Conservation (phyloP, 2,329 filamentous ascomycete species). For the Phyllosticta capitalensis region DNA sequence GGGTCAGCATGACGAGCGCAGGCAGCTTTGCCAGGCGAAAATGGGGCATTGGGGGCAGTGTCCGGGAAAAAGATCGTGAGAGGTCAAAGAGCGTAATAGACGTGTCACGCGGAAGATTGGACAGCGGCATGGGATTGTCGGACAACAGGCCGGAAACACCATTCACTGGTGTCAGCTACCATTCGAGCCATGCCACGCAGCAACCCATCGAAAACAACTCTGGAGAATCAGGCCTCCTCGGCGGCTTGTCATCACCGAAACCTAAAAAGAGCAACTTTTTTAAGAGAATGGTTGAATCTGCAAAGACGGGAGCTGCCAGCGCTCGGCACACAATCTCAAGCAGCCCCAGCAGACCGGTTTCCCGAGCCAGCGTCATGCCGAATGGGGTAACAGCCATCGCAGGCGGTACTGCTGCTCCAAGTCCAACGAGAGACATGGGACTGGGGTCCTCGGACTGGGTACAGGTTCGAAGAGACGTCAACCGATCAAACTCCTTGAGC, state of each 20-base stretch:
- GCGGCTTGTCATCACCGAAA: conserved; percentile 69
- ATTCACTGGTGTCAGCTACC: conserved; percentile 74
- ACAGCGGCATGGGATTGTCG: conserved; percentile 27
- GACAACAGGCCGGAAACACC: conserved; percentile 42
- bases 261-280: conserved; percentile 79
- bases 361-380: conserved; percentile 29
- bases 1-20: conserved; percentile 88
- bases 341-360: conserved; percentile 32
- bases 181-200: conserved; percentile 69
- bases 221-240: conserved; percentile 61
- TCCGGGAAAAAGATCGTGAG: conserved; percentile 16
- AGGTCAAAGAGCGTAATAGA: conserved; percentile 58
- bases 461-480: conserved; percentile 92
- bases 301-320: conserved; percentile 86
- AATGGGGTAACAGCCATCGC: conserved; percentile 46
- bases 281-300: conserved; percentile 88
- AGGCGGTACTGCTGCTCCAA: conserved; percentile 34
- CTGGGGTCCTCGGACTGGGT: conserved; percentile 65
- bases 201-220: conserved; percentile 47
- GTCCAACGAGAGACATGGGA: conserved; percentile 61
- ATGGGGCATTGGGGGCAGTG: conserved; percentile 29
- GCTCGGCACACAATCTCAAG: conserved; percentile 73
- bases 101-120: conserved; percentile 24
- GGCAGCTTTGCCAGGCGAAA: conserved; percentile 81
- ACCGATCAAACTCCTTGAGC: conserved; percentile 87